Evolutionary conservation across 495 filamentous ascomycete genomes (phyloP), one percentile per base, ranked within the genome.

Genomic region (Tirmania nivea): DNA sequence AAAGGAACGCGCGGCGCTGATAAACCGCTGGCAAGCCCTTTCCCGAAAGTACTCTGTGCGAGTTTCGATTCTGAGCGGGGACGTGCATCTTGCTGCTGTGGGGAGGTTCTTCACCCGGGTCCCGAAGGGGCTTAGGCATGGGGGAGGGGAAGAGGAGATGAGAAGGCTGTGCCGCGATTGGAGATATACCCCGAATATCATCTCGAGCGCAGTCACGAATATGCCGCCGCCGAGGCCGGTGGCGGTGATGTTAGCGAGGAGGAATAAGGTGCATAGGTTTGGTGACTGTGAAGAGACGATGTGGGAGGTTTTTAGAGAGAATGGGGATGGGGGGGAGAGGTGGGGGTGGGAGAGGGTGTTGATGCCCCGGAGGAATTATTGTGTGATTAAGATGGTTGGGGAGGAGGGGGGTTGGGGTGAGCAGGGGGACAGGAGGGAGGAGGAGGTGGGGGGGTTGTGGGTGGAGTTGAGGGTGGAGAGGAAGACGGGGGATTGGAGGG

Each of bases 201-300:
- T 87, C 62, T 80, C 77, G 54, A 78, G 73, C 34, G 83, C 83
- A 48, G 92, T 96, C 65, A 88, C 87, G 57, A 94, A 95, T 70
- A 90, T 93, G 69, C 89, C 89, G 8, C 89, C 89, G 1, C 86
- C 89, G 16, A 72, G 73, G 58, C 81, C 86, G 1, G 83, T 96
- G n/a, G 86, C 87, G 36, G 88, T 93, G 60, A 71, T 96, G 9
- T 71, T 96, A 14, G 83, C 86, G 3, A 69, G 78, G 48, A 69
- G 86, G 48, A 95, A 96, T 70, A 94, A 88, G 68, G 82, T 94
- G 55, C 88, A 95, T 63, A 86, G 89, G 62, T 70, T 94, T n/a
- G 82, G 90, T 65, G 60, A 85, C 25, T 92, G 86, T 3, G 83
- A 92, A 64, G 89, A 94, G 71, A 93, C 88, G 0, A 72, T 94